Base-by-base conservation (phyloP, 129 eudicot genomes). In the Rutidosis leptorrhynchoides region DNA sequence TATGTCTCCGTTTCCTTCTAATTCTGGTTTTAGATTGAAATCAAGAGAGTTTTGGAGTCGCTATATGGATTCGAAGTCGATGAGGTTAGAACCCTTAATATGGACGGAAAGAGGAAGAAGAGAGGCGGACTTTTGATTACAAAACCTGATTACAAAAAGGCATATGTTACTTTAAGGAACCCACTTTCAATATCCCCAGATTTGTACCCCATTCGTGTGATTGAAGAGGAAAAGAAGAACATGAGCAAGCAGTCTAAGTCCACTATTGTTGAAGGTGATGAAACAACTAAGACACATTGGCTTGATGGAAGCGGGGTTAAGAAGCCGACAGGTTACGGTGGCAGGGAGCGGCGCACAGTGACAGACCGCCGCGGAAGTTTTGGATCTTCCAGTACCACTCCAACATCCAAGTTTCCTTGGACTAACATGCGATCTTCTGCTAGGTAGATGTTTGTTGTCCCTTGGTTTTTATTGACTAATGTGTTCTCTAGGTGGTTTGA, bases 61-160 rank as follows among this genome's bases (percentile, higher is more conserved):
- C 81, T 89, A 10, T 93, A 93, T 52, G 95, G 99, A 1, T 89
- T 93, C 65, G 96, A 93, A 72, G 96, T 93, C 1, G 96, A 84
- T 14, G 84, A 84, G 72, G 99, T 93, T 17, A 73, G 77, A 67
- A 93, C 99, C 56, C 85, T 93, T 8, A 89, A 93, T 77, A 93
- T 84, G 99, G 96, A 89, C 4, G 96, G 96, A 16, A 93, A 93
- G 79, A 93, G 79, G 95, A 93, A 86, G 83, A 86, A 88, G 79
- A 72, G 95, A 37, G 96, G 95, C 6, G 96, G 96, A 9, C 35
- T 89, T n/a, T 78, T 89, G 76, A 60, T 93, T 22, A 90, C 95
- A 2, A 84, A 83, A 45, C 96, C 99, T 12, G 96, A 93, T 59
- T 93, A 93, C 75, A 93, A 93, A 68, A 93, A 89, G 40, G 99